Evolutionary conservation across 306 rosid species (phyloP).

Genomic region (Cicer bijugum): DNA sequence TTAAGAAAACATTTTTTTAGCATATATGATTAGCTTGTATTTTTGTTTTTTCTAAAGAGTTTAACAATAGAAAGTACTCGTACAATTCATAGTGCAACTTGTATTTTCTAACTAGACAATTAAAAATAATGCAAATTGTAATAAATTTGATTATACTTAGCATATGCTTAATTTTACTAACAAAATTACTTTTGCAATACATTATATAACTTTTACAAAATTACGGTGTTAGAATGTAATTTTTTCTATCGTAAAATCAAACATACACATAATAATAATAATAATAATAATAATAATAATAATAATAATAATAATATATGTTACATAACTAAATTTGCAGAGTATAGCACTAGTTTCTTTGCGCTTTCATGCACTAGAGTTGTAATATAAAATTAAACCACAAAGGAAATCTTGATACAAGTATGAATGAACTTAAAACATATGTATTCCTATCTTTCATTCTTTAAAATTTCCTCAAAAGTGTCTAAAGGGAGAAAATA

Average conservation of each 20-base stretch:
- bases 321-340: neutral
- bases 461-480: neutral
- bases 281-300: neutral
- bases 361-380: slow-evolving; percentile 30
- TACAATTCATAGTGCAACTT: no score
- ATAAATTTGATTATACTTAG: neutral
- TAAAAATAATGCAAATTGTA: neutral
- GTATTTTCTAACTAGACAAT: neutral
- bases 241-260: no score
- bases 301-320: neutral
- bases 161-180: no score
- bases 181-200: no score
- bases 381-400: slow-evolving; percentile 21
- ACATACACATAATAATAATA: neutral
- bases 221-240: no score
- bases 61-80: no score
- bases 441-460: neutral
- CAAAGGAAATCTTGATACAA: slow-evolving; percentile 21
- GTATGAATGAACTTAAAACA: slow-evolving; percentile 12
- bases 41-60: neutral
- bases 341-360: neutral
- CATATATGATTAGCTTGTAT: no score
- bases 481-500: neutral
- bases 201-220: no score
- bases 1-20: no score